Evolutionary conservation across 768 basidiomycete genomes (phyloP).

Genomic region (Albatrellus ellisii): DNA sequence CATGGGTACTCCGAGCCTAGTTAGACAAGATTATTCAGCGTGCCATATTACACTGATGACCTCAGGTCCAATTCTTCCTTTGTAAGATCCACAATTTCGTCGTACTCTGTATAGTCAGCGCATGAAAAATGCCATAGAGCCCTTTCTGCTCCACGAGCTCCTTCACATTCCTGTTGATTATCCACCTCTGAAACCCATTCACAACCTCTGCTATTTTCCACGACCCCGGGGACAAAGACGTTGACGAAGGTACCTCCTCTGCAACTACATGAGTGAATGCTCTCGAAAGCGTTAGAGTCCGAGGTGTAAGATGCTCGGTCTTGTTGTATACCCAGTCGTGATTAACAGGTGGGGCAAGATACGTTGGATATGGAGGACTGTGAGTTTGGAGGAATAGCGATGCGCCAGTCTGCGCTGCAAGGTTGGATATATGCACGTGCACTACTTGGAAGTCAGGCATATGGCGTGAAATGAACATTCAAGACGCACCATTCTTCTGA

Average conservation of each 20-base stretch:
- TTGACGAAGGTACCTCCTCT: too few species aligned
- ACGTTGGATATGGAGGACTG: constrained; percentile 35
- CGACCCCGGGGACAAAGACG: constrained; percentile 14
- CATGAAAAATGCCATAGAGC: constrained; percentile 9
- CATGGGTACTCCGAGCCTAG: too few species aligned
- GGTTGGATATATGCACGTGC: constrained; percentile 71
- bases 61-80: constrained; percentile 10
- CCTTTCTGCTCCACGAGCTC: constrained; percentile 16
- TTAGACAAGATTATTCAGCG: too few species aligned
- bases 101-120: constrained; percentile 25
- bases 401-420: constrained; percentile 83
- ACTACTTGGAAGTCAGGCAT: constrained; percentile 21
- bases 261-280: constrained; percentile 53
- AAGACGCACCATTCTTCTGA: constrained; percentile 20
- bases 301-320: constrained; percentile 47
- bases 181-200: constrained; percentile 31
- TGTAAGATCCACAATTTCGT: constrained; percentile 39
- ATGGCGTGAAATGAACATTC: neutral
- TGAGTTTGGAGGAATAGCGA: constrained; percentile 74
- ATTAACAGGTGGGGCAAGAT: constrained; percentile 7
- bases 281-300: constrained; percentile 24
- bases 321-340: constrained; percentile 65
- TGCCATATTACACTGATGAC: neutral
- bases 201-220: constrained; percentile 37
- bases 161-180: constrained; percentile 17